Conservation (phyloP, 371 early-diverging fungal genomes). For the Actinomortierella ambigua region DNA sequence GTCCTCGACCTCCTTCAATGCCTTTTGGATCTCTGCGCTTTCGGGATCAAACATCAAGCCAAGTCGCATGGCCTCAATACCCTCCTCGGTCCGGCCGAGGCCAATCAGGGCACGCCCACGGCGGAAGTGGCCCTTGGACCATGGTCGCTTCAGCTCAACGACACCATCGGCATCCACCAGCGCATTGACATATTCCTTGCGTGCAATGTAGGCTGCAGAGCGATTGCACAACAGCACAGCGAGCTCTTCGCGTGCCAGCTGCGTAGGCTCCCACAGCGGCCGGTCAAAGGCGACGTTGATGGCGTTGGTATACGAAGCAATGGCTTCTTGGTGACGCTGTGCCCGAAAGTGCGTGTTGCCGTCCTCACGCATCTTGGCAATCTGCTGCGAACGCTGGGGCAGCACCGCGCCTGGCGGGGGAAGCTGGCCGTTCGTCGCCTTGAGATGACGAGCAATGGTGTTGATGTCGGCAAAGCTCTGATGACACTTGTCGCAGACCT, state of each 20-base stretch:
- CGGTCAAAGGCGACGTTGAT: slow-evolving; percentile 71
- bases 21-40: slow-evolving; percentile 63
- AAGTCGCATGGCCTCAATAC: slow-evolving; percentile 68
- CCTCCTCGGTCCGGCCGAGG: slow-evolving; percentile 67
- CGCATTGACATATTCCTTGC: slow-evolving; percentile 72
- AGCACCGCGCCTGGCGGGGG: slow-evolving; percentile 74
- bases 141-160: slow-evolving; percentile 72
- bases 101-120: slow-evolving; percentile 78
- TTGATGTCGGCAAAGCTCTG: slow-evolving; percentile 44
- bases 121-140: slow-evolving; percentile 84
- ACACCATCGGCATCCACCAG: slow-evolving; percentile 79
- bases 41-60: slow-evolving; percentile 74
- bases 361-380: slow-evolving; percentile 72
- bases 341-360: slow-evolving; percentile 77
- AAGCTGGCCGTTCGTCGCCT: slow-evolving; percentile 56
- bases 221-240: slow-evolving; percentile 74
- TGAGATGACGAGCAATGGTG: slow-evolving; percentile 41
- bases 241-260: slow-evolving; percentile 70
- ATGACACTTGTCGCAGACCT: slow-evolving; percentile 40
- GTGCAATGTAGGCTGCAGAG: slow-evolving; percentile 71
- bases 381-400: slow-evolving; percentile 66
- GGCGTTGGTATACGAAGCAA: slow-evolving; percentile 75
- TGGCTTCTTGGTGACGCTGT: slow-evolving; percentile 69
- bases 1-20: slow-evolving; percentile 49
- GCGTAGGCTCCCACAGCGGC: slow-evolving; percentile 80